Conservation (phyloP, 148 eudicot genomes). For the Rhododendron williamsianum region DNA sequence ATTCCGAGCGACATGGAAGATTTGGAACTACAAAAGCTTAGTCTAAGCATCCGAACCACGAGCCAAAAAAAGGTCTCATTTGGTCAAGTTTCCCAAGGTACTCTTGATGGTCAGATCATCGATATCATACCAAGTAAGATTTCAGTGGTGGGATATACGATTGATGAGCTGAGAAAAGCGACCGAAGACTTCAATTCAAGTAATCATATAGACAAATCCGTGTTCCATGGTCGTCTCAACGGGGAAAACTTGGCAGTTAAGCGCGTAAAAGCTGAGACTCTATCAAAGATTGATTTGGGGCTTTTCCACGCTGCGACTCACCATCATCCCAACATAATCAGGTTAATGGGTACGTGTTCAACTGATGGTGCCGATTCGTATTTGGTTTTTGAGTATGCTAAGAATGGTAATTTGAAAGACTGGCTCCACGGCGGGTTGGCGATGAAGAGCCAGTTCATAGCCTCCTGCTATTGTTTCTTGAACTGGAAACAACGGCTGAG, state of each 20-base stretch:
- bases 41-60: constrained; percentile 57
- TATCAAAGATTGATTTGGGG: constrained; percentile 48
- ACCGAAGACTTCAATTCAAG: constrained; percentile 57
- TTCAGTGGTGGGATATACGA: constrained; percentile 42
- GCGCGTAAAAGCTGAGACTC: constrained; percentile 26
- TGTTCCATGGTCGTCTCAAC: constrained; percentile 59
- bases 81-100: constrained; percentile 56
- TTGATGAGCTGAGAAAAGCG: constrained; percentile 59
- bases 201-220: constrained; percentile 60
- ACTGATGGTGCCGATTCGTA: constrained; percentile 35
- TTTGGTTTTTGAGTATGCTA: constrained; percentile 72
- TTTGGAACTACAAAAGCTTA: constrained; percentile 54
- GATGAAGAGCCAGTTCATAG: constrained; percentile 84
- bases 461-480: constrained; percentile 74
- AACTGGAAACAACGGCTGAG: constrained; percentile 75
- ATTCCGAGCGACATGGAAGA: constrained; percentile 32
- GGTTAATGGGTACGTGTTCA: constrained; percentile 56
- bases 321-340: constrained; percentile 59
- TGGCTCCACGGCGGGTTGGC: constrained; percentile 96
- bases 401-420: constrained; percentile 78
- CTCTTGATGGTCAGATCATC: constrained; percentile 35
- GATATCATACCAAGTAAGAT: constrained; percentile 38
- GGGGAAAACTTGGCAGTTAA: constrained; percentile 72
- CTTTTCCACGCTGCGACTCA: constrained; percentile 55
- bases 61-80: constrained; percentile 82